Percentiles rank a stretch among this genome's conserved stretches.
Evolutionary conservation across 306 rosid species (phyloP).

Genomic region (Pueraria montana): DNA sequence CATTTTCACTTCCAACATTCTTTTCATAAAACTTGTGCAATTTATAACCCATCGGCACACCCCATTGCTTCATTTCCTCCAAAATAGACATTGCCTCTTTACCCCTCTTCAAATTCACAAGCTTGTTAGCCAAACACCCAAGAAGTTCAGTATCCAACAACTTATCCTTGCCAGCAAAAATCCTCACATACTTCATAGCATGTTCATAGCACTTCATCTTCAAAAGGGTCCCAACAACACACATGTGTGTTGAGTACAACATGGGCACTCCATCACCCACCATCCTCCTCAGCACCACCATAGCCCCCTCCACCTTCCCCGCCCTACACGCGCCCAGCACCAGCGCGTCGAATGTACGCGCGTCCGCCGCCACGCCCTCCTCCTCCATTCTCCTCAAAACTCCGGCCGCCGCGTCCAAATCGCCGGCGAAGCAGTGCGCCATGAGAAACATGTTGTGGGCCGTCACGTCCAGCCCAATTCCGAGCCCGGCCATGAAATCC

Average conservation of each 20-base stretch:
- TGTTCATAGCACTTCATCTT: conserved; percentile 39
- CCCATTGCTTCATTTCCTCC: conserved; percentile 61
- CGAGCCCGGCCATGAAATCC: conserved; percentile 49
- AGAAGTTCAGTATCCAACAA: conserved; percentile 53
- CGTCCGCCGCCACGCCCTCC: conserved; percentile 48
- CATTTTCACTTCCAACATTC: conserved; percentile 36
- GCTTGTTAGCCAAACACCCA: conserved; percentile 59
- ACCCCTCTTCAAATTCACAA: conserved; percentile 47
- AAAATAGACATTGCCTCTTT: conserved; percentile 57
- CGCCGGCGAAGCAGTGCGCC: conserved; percentile 52
- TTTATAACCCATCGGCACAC: conserved; percentile 52
- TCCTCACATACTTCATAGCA: conserved; percentile 58
- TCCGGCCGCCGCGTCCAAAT: conserved; percentile 44
- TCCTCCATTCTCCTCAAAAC: conserved; percentile 54
- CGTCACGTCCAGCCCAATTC: conserved; percentile 50
- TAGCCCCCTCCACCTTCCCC: conserved; percentile 67
- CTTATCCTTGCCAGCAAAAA: conserved; percentile 57
- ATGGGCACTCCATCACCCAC: conserved; percentile 64
- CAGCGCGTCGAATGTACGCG: conserved; percentile 71
- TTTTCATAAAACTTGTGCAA: conserved; percentile 42
- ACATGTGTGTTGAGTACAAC: conserved; percentile 57
- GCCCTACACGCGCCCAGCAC: conserved; percentile 66
- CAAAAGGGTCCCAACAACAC: conserved; percentile 52
- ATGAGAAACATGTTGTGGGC: conserved; percentile 53
- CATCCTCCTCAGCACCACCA: conserved; percentile 71